phyloP scores from a whole-genome alignment of 805 yeast species.

The Candida ulmi region DNA sequence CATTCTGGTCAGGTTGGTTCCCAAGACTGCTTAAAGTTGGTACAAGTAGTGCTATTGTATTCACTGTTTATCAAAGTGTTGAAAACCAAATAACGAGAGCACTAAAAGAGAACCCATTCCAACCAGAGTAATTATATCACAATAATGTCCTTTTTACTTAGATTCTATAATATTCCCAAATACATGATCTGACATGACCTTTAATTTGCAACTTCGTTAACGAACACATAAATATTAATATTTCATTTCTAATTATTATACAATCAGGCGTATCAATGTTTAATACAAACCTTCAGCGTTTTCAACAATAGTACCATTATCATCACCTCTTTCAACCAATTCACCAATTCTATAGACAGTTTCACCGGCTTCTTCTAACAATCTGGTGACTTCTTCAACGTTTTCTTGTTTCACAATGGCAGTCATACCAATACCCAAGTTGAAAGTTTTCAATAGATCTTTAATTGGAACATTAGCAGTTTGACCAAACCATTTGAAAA shows the following conservation, averaged over 20 bases:
- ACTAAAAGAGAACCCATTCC: conserved; percentile 32
- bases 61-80: conserved; percentile 54
- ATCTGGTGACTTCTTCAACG: conserved; percentile 48
- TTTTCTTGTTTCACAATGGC: conserved; percentile 69
- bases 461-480: conserved; percentile 84
- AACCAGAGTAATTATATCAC: conserved; percentile 21
- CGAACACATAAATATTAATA: neutral
- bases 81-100: conserved; percentile 40
- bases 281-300: conserved; percentile 28
- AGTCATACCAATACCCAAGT: conserved; percentile 97
- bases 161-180: too few relatives aligned
- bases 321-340: conserved; percentile 41
- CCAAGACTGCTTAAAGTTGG: conserved; percentile 71
- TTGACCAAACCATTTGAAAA: conserved; percentile 90
- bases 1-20: conserved; percentile 52
- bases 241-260: neutral
- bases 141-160: too few relatives aligned
- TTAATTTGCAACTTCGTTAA: too few relatives aligned
- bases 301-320: conserved; percentile 47
- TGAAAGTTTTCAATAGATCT: conserved; percentile 87
- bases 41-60: conserved; percentile 63
- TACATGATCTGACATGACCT: too few relatives aligned
- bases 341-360: conserved; percentile 66
- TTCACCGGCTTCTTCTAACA: conserved; percentile 65
- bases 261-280: too few relatives aligned